Base-by-base conservation (phyloP, 2,329 filamentous ascomycete genomes). In the Hymenoscyphus linearis region DNA sequence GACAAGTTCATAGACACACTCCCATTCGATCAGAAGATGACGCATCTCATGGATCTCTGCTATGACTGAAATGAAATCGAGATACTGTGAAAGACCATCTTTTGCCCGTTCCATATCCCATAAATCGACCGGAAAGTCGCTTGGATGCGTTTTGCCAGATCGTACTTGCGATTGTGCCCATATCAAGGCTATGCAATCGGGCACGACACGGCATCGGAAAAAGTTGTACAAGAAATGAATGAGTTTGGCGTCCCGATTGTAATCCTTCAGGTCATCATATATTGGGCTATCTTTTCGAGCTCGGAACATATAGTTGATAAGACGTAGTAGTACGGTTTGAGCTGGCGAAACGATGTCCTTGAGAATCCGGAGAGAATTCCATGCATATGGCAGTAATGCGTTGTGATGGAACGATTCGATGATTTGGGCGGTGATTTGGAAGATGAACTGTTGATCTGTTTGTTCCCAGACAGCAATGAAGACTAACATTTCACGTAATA, bases 41-140 rank as follows among this genome's bases (percentile, higher is more conserved):
- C 96, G 90, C 79, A 91, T 91, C 57, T 91, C 88, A 52, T 87
- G 82, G 69, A 93, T 89, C 71, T 96, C 93, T 0, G 91, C 92
- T 31, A 96, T 84, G 0, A 95, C 93, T 16, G 89, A 91, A 59
- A 97, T 89, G 73, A 98, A 96, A 69, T 97, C 93, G 1, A 98
- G 84, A 71, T 96, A 96, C 74, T 97, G 93, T 57, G 93, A 91
- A 1, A 98, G 85, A 0, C 93, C 93, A 71, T 98, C 93, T 73
- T 96, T 96, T 62, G 96, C 93, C 14, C 93, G 86, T 73, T 98
- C 93, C 89, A 98, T 96, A 70, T 98, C 93, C 93, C 93, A 98
- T 54, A 92, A 83, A 69, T 98, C 96, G 1, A 97, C 86, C 0
- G 93, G 93, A 69, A 97, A 98, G 70, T 97, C 93, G 64, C 90